Evolutionary conservation across 2,329 filamentous ascomycete species (phyloP).

Genomic region (Aspergillus sp.): DNA sequence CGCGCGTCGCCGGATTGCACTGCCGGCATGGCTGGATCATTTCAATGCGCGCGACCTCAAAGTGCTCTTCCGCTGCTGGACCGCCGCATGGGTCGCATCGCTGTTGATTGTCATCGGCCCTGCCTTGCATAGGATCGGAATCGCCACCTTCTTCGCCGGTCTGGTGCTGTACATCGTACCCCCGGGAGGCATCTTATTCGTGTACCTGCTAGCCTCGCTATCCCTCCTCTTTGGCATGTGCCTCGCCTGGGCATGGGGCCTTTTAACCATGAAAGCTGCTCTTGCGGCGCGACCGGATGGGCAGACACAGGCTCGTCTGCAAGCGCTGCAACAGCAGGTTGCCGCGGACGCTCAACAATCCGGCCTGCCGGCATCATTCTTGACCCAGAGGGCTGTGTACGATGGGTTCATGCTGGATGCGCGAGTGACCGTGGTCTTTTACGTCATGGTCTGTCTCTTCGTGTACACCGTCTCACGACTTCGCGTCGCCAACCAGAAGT

Average conservation of each 20-base stretch:
- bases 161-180: conserved; percentile 47
- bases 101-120: conserved; percentile 51
- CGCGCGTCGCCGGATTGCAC: neutral
- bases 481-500: conserved; percentile 47
- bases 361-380: conserved; percentile 26
- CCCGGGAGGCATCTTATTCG: conserved; percentile 45
- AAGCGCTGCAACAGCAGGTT: conserved; percentile 33
- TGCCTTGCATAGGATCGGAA: conserved; percentile 41
- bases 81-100: conserved; percentile 47
- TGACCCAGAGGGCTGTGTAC: conserved; percentile 40
- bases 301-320: conserved; percentile 34
- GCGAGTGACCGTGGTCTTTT: conserved; percentile 38
- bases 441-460: conserved; percentile 43
- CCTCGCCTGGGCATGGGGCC: conserved; percentile 51
- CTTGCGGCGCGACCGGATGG: conserved; percentile 41
- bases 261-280: conserved; percentile 50
- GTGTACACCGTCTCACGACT: conserved; percentile 48
- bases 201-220: conserved; percentile 44
- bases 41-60: conserved; percentile 51
- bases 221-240: conserved; percentile 49
- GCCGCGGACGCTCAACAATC: conserved; percentile 33
- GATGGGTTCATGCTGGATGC: conserved; percentile 50
- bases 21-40: conserved; percentile 38
- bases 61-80: conserved; percentile 47
- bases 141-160: conserved; percentile 48